Evolutionary conservation across 805 yeast species (phyloP).

Genomic region (Yarrowia hollandica): DNA sequence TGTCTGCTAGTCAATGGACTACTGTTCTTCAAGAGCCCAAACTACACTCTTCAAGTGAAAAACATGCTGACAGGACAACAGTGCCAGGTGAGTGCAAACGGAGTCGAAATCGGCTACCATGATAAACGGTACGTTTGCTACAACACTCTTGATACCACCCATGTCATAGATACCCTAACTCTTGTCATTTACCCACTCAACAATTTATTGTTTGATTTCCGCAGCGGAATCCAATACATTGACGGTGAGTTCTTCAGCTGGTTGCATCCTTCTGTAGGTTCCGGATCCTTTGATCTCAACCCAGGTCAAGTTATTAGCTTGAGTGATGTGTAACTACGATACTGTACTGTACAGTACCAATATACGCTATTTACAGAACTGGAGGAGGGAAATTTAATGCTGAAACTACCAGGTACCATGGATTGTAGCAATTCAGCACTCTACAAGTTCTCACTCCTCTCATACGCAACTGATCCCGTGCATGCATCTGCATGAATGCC

Average conservation of each 20-base stretch:
- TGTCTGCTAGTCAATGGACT: background rate
- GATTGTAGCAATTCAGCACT: no score
- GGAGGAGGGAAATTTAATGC: no score
- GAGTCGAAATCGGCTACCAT: slow-evolving; percentile 9
- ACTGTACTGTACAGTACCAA: no score
- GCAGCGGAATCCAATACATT: background rate
- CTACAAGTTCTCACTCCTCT: no score
- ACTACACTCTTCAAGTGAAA: background rate
- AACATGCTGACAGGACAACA: slow-evolving; percentile 14
- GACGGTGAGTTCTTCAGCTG: slow-evolving; percentile 2
- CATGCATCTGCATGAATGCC: no score
- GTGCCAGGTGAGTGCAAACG: background rate
- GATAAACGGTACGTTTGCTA: background rate
- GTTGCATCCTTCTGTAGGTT: background rate
- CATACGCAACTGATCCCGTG: no score
- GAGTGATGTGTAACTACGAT: background rate
- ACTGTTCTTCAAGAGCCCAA: background rate
- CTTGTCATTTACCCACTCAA: background rate
- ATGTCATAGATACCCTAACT: slow-evolving; percentile 2
- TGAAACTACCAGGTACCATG: no score
- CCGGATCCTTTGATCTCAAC: background rate
- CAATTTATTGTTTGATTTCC: background rate
- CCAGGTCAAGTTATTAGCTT: background rate
- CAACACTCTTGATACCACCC: slow-evolving; percentile 1
- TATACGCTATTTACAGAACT: no score